phyloP scores from a whole-genome alignment of 192 early-diverging fungal species.

The Dimargaris cristalligena region DNA sequence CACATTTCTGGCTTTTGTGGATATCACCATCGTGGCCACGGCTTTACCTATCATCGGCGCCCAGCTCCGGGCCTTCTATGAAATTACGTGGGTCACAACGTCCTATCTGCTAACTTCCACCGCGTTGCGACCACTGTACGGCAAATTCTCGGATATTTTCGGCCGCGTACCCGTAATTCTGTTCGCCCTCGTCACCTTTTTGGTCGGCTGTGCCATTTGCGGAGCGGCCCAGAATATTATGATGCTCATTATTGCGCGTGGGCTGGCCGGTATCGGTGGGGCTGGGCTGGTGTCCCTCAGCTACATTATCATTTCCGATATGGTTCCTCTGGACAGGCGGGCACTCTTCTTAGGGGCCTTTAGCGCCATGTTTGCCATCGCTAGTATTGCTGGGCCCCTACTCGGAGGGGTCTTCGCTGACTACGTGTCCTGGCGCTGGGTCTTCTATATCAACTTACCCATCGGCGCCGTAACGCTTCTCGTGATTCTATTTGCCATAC shows the following conservation, averaged over 20 bases:
- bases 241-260: not conserved
- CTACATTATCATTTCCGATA: not conserved
- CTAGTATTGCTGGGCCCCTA: conserved; percentile 46
- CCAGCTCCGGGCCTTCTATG: conserved; percentile 35
- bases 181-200: not conserved
- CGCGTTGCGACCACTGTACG: not conserved
- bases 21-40: conserved; percentile 64
- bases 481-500: conserved; percentile 29
- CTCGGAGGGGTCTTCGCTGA: conserved; percentile 53
- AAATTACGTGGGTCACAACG: not conserved
- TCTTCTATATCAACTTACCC: conserved; percentile 35
- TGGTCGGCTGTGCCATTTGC: conserved; percentile 1
- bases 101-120: not conserved
- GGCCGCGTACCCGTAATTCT: not conserved
- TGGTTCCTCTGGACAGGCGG: not conserved
- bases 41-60: conserved; percentile 48
- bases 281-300: not conserved
- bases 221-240: not conserved
- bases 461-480: conserved; percentile 20
- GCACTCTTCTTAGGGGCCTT: conserved; percentile 19
- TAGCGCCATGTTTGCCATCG: conserved; percentile 38
- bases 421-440: conserved; percentile 51
- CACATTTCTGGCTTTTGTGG: conserved; percentile 56
- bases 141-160: conserved; percentile 2
- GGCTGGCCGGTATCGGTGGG: not conserved